Evolutionary conservation across 495 filamentous ascomycete genomes (phyloP).

Genomic region (Lophiostoma macrostomum): DNA sequence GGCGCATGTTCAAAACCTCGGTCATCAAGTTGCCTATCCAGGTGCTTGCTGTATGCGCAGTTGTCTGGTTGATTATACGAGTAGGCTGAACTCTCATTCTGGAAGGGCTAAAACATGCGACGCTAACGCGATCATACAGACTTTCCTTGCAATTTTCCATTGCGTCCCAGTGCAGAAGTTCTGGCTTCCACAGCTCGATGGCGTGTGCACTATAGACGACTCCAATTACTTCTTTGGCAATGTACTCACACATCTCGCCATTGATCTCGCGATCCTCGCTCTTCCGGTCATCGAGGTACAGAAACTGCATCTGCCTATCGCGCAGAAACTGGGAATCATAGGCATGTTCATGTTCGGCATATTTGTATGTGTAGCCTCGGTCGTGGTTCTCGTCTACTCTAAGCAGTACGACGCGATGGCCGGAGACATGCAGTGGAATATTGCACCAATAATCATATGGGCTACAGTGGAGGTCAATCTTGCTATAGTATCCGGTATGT

Average conservation of each 20-base stretch:
- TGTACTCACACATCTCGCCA: constrained; percentile 16
- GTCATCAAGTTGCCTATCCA: constrained; percentile 25
- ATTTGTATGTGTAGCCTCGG: constrained; percentile 46
- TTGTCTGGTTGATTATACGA: constrained; percentile 24
- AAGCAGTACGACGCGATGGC: constrained; percentile 7
- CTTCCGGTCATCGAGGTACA: constrained; percentile 19
- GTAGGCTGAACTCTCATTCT: constrained; percentile 1
- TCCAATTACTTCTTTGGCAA: constrained; percentile 28
- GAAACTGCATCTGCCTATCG: constrained; percentile 12
- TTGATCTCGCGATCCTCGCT: constrained; percentile 21
- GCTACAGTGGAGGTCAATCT: constrained; percentile 27
- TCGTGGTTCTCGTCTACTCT: constrained; percentile 46
- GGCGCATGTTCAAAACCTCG: constrained; percentile 29
- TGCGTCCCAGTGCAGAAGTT: constrained; percentile 27
- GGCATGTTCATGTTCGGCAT: constrained; percentile 27
- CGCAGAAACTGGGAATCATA: constrained; percentile 9
- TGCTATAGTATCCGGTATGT: constrained; percentile 25
- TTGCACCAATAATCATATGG: constrained; percentile 25
- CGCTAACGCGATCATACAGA: constrained; percentile 2
- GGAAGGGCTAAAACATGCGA: not conserved
- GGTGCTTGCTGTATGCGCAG: constrained; percentile 7
- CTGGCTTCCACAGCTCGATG: constrained; percentile 11
- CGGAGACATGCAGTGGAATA: constrained; percentile 24
- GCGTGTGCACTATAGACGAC: constrained; percentile 23
- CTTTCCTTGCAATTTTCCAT: constrained; percentile 29